Conservation (phyloP, 306 rosid genomes). For the Quercus glauca region DNA sequence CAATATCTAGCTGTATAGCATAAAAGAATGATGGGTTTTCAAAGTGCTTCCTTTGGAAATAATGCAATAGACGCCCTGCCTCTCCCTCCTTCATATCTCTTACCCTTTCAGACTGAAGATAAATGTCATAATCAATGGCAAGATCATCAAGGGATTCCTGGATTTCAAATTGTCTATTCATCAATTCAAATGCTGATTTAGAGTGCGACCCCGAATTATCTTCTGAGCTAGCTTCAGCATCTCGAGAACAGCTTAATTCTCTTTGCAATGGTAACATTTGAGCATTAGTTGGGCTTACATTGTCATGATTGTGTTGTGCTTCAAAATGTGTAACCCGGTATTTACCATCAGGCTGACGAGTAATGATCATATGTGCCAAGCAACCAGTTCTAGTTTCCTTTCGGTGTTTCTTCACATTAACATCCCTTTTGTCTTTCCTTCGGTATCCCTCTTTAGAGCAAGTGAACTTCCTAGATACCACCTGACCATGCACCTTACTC, state of each 20-base stretch:
- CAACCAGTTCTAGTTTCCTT: constrained; percentile 79
- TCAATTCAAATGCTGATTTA: constrained; percentile 26
- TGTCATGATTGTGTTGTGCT: constrained; percentile 61
- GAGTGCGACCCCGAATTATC: constrained; percentile 33
- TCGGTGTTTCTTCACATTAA: constrained; percentile 53
- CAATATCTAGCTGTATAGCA: constrained; percentile 54
- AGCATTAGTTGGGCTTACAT: constrained; percentile 27
- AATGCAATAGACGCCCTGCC: constrained; percentile 52
- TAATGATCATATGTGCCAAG: constrained; percentile 63
- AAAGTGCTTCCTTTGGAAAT: constrained; percentile 66
- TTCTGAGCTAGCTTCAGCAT: constrained; percentile 26
- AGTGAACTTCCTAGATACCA: constrained; percentile 72
- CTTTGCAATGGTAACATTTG: constrained; percentile 28
- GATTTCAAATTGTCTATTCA: constrained; percentile 30
- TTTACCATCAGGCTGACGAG: constrained; percentile 56
- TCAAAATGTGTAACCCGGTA: constrained; percentile 62
- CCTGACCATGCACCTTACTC: constrained; percentile 68
- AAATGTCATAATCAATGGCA: constrained; percentile 34
- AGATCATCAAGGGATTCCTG: constrained; percentile 41
- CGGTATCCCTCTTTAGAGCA: constrained; percentile 70
- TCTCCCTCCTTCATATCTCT: constrained; percentile 62
- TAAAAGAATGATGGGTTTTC: constrained; percentile 56
- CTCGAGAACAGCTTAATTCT: constrained; percentile 34
- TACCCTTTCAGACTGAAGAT: constrained; percentile 47
- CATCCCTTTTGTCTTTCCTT: constrained; percentile 50